Conservation (phyloP, 768 basidiomycete species). For the Rhodotorula babjevae region DNA sequence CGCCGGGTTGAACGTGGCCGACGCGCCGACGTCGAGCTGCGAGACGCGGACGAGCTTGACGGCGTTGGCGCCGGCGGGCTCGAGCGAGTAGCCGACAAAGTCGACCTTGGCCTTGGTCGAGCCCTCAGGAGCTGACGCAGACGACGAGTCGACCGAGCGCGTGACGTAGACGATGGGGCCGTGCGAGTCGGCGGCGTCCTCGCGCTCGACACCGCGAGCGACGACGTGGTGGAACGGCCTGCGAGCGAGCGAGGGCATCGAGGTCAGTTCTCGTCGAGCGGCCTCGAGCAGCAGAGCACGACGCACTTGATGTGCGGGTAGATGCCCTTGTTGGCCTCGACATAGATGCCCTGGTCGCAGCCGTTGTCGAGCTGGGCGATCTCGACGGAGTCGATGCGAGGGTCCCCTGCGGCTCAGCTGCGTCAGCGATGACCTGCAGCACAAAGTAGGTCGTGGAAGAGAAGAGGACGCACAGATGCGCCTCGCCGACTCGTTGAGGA, state of each 20-base stretch:
- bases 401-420: conserved; percentile 10
- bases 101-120: conserved; percentile 7
- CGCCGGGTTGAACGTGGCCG: conserved; percentile 8
- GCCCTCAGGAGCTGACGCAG: neutral
- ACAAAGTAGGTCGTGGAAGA: neutral
- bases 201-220: conserved; percentile 23
- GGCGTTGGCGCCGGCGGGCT: neutral
- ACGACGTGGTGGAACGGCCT: conserved; percentile 18
- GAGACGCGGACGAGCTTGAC: conserved; percentile 17
- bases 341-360: conserved; percentile 23
- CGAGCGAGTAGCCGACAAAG: conserved; percentile 20
- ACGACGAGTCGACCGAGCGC: conserved; percentile 5
- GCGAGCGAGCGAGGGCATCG: neutral
- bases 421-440: neutral
- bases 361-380: conserved; percentile 29
- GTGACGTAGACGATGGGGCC: conserved; percentile 26
- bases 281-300: too few relatives aligned
- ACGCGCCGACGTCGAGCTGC: neutral
- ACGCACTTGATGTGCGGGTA: conserved; percentile 29
- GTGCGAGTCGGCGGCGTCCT: conserved; percentile 24
- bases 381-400: conserved; percentile 15
- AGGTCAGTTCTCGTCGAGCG: neutral
- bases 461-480: conserved; percentile 22
- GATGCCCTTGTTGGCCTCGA: conserved; percentile 35
- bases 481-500: conserved; percentile 28